Base-by-base conservation (phyloP, 1,139 yeast species). In the Hemisphaericaspora lyxosophila region DNA sequence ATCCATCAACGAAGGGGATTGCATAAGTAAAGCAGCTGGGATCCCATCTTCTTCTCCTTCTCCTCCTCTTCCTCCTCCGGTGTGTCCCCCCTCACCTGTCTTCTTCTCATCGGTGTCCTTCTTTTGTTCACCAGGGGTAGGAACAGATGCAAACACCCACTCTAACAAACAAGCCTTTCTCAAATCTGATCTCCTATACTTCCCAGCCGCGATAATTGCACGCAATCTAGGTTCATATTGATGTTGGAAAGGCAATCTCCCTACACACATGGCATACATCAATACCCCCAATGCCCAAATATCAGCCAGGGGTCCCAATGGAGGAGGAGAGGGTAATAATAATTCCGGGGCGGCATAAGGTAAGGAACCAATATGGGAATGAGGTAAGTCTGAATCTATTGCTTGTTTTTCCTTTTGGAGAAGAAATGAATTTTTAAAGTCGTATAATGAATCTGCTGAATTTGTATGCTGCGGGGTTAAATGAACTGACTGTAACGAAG, bases 301-400 rank as follows among this genome's bases (percentile, higher is more conserved):
- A 59, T 90, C 97, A 1, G 88, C 83, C 39, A 80, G 69, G 0
- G 89, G 85, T 1, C 85, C 83, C 40, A 84, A 67, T 2, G 85
- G 81, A 3, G 85, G 82, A 1, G 86, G 86, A 19, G 73, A 68
- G 1, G 86, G 82, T 28, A 71, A 66, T 36, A 89, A 65, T 24
- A 88, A 67, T 54, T 90, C 96, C 0, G 97, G 97, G 0, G 96
- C 77, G 0, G 96, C 96, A 56, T 88, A 90, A 0, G 97, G 97
- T 27, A 90, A 67, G 1, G 96, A 88, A 0, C 97, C 97, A 41
- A 88, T 85, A 49, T 80, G 85, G 19, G 78, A 66, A 53, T 80
- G 85, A 1, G 86, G 85, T 26, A 77, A 57, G 26, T 54, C 51
- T 2, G 73, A 59, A 39, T 67, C 73, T 20, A 63, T 53, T 2